Evolutionary conservation across 495 filamentous ascomycete species (phyloP).

Genomic region (Evernia prunastri): DNA sequence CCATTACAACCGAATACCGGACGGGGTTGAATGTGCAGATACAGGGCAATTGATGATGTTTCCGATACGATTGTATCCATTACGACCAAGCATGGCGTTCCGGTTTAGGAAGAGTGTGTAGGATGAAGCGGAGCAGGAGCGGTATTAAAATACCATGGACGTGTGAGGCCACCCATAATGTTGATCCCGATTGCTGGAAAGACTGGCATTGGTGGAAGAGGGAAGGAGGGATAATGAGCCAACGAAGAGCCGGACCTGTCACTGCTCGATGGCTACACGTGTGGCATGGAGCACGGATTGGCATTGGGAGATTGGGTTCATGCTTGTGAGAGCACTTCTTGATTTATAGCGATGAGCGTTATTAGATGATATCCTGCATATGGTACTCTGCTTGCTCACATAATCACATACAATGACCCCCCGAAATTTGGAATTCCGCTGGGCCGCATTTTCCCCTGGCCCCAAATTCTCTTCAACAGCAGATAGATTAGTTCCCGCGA

Average conservation of each 20-base stretch:
- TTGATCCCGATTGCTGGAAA: too few species aligned
- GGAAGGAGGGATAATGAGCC: background rate
- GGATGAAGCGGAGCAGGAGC: background rate
- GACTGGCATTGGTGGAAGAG: background rate
- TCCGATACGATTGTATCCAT: background rate
- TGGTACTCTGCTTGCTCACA: background rate
- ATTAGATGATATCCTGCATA: background rate
- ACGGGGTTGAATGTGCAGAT: background rate
- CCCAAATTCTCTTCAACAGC: background rate
- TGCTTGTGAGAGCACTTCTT: background rate
- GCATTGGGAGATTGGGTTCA: background rate
- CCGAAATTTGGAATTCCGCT: background rate
- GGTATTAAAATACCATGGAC: background rate
- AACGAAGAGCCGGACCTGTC: background rate
- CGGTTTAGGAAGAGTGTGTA: background rate
- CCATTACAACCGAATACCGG: conserved; percentile 13
- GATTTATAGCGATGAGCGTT: background rate
- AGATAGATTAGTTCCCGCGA: background rate
- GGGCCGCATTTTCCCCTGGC: background rate
- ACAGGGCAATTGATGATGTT: background rate
- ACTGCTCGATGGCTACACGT: background rate
- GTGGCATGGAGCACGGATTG: background rate
- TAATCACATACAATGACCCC: background rate
- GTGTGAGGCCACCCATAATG: background rate
- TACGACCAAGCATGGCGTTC: background rate